Conservation (phyloP, 2,329 filamentous ascomycete species). For the Arachnopeziza araneosa region DNA sequence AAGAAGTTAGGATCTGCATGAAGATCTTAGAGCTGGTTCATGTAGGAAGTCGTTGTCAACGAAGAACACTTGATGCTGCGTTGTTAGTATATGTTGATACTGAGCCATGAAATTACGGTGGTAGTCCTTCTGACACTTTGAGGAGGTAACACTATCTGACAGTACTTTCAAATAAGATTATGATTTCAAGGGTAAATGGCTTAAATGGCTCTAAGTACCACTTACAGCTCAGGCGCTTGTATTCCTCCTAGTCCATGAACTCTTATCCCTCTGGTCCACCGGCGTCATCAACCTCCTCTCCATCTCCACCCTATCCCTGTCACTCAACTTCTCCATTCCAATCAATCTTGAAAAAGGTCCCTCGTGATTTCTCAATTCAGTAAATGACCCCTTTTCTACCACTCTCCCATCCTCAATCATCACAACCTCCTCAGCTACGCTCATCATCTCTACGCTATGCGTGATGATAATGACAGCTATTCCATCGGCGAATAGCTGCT, state of each 20-base stretch:
- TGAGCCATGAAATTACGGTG: too few species aligned
- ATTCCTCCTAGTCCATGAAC: not conserved
- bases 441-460: conserved; percentile 83
- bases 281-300: conserved; percentile 3
- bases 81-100: too few species aligned
- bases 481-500: conserved; percentile 24
- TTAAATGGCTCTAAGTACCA: too few species aligned
- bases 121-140: too few species aligned
- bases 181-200: too few species aligned
- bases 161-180: too few species aligned
- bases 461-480: conserved; percentile 78
- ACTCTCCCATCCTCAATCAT: conserved; percentile 65
- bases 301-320: not conserved
- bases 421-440: conserved; percentile 65
- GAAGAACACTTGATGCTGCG: too few species aligned
- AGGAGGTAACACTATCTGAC: too few species aligned
- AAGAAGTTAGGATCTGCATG: too few species aligned
- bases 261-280: conserved; percentile 4
- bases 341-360: conserved; percentile 23
- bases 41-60: too few species aligned
- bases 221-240: too few species aligned
- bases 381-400: conserved; percentile 62
- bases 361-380: conserved; percentile 41
- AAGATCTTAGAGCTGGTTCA: too few species aligned
- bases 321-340: conserved; percentile 2